Evolutionary conservation across 768 basidiomycete species (phyloP), one percentile per base, ranked within the genome.

Genomic region (Lactarius evosmus): DNA sequence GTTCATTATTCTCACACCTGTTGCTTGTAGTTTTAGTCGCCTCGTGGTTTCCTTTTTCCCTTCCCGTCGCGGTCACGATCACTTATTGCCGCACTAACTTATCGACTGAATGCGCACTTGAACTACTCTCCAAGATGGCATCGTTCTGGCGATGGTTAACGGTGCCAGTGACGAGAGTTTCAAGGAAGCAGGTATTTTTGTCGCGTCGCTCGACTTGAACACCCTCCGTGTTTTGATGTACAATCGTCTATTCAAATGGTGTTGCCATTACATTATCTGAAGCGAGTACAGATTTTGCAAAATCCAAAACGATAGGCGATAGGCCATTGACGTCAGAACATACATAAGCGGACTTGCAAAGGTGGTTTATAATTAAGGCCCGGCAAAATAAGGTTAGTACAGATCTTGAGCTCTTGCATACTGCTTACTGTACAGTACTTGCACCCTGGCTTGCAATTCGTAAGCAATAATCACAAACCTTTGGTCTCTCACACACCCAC

Each of bases 21-120:
- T 17, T 44, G 50, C 56, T 29, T 63, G 58, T 63, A 63, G 40
- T 63, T 29, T 54, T 64, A 64, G 57, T 41, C 22, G 27, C 30
- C 32, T 27, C 38, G 33, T 34, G 29, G 12, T 56, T 56, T 38
- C 41, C 29, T 38, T 16, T 22, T 30, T 52, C 29, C 9, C 29
- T 49, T 49, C 22, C 46, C 54, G 22, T 33, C 25, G 44, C n/a
- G 41, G 32, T 41, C 33, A 27, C 2, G 34, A 22, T 32, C 30
- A 29, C 33, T 33, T 30, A 22, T 41, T 32, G 53, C 27, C 27
- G 41, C 40, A 49, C 46, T 49, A 49, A 49, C 46, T 49, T 49
- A 49, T 49, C 46, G 25, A 27, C 44, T 49, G 46, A 49, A 49
- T 49, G 46, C 46, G 7, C 40, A 7, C 40, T 19, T 2, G 7